These are phyloP conservation scores for Salicornia ramosissima DNA, from an alignment of 148 eudicot species.

Conservation along the genomic window DNA sequence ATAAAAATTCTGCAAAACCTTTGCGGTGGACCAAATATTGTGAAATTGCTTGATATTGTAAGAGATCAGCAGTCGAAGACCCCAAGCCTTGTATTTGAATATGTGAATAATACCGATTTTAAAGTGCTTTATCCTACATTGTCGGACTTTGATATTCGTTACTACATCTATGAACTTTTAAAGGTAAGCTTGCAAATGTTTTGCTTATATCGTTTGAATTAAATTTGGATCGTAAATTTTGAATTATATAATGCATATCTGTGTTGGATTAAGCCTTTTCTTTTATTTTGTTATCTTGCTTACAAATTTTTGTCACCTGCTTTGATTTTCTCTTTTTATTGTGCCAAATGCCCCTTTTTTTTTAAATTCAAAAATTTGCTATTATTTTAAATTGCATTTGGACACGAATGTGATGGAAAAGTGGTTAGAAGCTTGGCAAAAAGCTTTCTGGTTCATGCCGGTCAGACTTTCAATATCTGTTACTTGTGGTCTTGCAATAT, in stretches of 20 bases:
- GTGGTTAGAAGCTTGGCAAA: background rate
- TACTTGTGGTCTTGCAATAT: too few relatives aligned
- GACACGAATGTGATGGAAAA: background rate
- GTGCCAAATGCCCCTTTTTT: too few relatives aligned
- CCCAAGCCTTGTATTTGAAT: conserved; percentile 84
- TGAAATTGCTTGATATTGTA: conserved; percentile 83
- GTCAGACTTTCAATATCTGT: background rate
- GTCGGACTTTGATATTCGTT: conserved; percentile 78
- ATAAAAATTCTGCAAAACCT: conserved; percentile 92
- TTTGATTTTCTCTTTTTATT: too few relatives aligned
- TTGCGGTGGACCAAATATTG: conserved; percentile 90
- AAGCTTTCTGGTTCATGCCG: background rate
- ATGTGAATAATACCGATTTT: conserved; percentile 89
- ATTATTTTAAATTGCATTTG: background rate
- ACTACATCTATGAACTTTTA: conserved; percentile 81
- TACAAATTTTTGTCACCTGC: too few relatives aligned
- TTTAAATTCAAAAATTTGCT: background rate
- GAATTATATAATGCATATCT: background rate
- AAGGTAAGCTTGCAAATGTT: conserved; percentile 46
- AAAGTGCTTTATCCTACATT: conserved; percentile 88
- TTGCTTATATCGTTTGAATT: background rate
- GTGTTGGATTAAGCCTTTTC: background rate
- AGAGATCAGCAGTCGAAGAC: conserved; percentile 92
- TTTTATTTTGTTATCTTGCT: background rate
- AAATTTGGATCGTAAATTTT: too few relatives aligned